These are phyloP conservation scores for Yamadazyma friedrichii DNA, from an alignment of 1,139 yeast genomes.

Conservation along the genomic window DNA sequence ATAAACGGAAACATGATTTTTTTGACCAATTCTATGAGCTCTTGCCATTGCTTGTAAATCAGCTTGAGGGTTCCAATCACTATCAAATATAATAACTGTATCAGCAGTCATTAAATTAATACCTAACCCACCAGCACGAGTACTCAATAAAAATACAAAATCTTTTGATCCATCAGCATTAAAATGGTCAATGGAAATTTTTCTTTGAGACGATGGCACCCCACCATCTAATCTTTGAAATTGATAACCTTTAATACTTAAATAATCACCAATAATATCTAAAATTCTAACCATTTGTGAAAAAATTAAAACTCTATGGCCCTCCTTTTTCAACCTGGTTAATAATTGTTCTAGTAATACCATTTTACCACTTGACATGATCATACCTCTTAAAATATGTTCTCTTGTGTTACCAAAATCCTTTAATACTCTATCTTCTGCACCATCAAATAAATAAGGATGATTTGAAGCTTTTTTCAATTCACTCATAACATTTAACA, in stretches of 20 bases:
- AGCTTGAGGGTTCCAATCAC: constrained; percentile 99
- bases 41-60: constrained; percentile 99
- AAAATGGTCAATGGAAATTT: constrained; percentile 94
- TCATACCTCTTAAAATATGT: constrained; percentile 79
- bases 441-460: constrained; percentile 92
- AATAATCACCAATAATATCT: constrained; percentile 92
- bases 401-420: constrained; percentile 67
- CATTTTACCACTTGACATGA: constrained; percentile 98
- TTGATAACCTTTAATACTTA: constrained; percentile 83
- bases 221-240: constrained; percentile 97
- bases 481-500: constrained; percentile 91
- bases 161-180: constrained; percentile 93
- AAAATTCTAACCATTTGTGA: constrained; percentile 97
- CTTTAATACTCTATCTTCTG: constrained; percentile 77
- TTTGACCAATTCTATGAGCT: constrained; percentile 98
- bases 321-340: constrained; percentile 83
- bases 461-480: constrained; percentile 96
- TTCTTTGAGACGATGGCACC: constrained; percentile 88
- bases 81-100: constrained; percentile 94
- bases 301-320: constrained; percentile 91
- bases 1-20: constrained; percentile 95
- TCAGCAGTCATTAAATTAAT: constrained; percentile 98
- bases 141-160: constrained; percentile 84
- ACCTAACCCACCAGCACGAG: constrained; percentile 99
- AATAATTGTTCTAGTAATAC: constrained; percentile 87